Conservation (phyloP, 208 protist species). For the Crithidia expoeki region DNA sequence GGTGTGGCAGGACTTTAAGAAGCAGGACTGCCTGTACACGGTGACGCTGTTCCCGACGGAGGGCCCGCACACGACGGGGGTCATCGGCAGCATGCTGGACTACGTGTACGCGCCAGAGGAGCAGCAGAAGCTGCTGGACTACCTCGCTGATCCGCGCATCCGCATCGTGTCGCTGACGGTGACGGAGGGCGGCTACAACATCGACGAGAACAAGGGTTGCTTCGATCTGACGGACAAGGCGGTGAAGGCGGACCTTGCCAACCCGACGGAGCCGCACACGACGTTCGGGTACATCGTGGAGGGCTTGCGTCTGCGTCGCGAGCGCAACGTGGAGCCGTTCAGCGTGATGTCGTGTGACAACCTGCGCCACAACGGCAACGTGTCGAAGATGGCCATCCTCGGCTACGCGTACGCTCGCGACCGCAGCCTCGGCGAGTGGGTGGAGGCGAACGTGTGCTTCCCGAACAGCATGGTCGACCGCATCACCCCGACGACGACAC, state of each 20-base stretch:
- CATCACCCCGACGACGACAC: constrained; percentile 47
- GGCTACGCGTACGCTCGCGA: constrained; percentile 34
- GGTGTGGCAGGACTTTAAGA: constrained; percentile 45
- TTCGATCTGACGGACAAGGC: constrained; percentile 39
- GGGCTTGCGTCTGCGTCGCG: constrained; percentile 36
- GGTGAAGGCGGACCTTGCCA: constrained; percentile 30
- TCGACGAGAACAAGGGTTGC: constrained; percentile 40
- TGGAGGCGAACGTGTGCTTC: constrained; percentile 36
- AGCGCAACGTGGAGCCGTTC: constrained; percentile 32
- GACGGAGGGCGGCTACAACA: constrained; percentile 58
- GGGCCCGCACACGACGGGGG: constrained; percentile 19
- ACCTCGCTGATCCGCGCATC: constrained; percentile 38
- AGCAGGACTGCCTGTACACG: constrained; percentile 48
- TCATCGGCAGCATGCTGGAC: constrained; percentile 39
- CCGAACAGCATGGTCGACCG: constrained; percentile 50
- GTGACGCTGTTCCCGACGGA: constrained; percentile 38
- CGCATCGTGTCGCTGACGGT: constrained; percentile 47
- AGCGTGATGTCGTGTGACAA: constrained; percentile 60
- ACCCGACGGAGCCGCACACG: constrained; percentile 32
- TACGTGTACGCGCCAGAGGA: constrained; percentile 41
- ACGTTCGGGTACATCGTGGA: constrained; percentile 51
- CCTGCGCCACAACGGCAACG: constrained; percentile 50
- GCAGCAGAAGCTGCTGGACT: constrained; percentile 28
- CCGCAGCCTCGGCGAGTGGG: constrained; percentile 24
- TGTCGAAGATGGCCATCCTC: constrained; percentile 40